Evolutionary conservation across 2,329 filamentous ascomycete genomes (phyloP).

Genomic region (Camillea tinctor): DNA sequence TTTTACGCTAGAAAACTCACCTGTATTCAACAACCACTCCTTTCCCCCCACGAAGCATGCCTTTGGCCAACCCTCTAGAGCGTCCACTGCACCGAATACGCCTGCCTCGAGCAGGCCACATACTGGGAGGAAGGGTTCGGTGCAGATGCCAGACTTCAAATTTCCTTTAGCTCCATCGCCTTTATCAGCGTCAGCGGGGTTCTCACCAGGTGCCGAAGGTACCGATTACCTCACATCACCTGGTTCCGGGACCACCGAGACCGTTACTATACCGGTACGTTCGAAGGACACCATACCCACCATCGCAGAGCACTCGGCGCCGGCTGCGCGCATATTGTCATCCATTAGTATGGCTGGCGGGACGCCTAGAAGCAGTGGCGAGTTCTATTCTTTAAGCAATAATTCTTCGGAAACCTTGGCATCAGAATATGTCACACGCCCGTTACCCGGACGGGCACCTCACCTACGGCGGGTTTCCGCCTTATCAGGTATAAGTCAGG

Average conservation of each 20-base stretch:
- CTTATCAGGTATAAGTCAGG: conserved; percentile 40
- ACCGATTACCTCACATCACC: conserved; percentile 44
- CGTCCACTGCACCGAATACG: conserved; percentile 46
- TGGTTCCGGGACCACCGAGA: conserved; percentile 33
- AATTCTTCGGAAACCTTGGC: conserved; percentile 90
- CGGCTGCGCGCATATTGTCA: conserved; percentile 69
- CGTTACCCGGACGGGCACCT: conserved; percentile 38
- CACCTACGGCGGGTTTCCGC: conserved; percentile 49
- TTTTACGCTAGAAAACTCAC: conserved; percentile 45
- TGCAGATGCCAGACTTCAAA: conserved; percentile 53
- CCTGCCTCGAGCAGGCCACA: conserved; percentile 37
- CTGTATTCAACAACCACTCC: conserved; percentile 52
- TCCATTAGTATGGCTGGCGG: conserved; percentile 71
- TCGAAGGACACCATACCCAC: conserved; percentile 46
- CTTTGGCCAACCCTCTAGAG: conserved; percentile 38
- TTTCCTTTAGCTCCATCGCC: conserved; percentile 52
- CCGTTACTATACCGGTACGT: conserved; percentile 38
- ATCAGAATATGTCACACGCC: conserved; percentile 77
- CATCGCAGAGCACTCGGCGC: conserved; percentile 57
- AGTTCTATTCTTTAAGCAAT: conserved; percentile 94
- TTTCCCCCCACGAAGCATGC: conserved; percentile 51
- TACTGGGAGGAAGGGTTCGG: conserved; percentile 42
- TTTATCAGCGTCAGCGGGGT: conserved; percentile 32
- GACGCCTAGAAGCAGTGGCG: conserved; percentile 86
- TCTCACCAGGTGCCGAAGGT: conserved; percentile 28